phyloP scores from a whole-genome alignment of 1,284 basidiomycete species.

The Leccinum pachyderme region DNA sequence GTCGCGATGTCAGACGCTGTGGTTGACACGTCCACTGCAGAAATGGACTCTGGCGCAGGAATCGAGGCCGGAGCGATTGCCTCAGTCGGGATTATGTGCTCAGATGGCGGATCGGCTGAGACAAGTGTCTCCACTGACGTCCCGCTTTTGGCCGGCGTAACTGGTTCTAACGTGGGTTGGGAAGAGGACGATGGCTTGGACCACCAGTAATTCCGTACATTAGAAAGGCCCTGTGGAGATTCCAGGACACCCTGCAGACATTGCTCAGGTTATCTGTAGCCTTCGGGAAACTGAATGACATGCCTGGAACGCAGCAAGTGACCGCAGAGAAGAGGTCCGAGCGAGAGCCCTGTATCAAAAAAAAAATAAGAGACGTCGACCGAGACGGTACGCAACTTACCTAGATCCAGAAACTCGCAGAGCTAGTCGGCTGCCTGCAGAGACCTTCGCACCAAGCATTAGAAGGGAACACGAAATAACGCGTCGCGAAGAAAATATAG shows the following conservation, averaged over 20 bases:
- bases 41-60: slow-evolving; percentile 4
- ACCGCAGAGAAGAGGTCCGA: slow-evolving; percentile 7
- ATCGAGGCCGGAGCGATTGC: not conserved
- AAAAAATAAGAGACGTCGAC: slow-evolving; percentile 10
- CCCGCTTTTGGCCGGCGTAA: not conserved
- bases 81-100: not conserved
- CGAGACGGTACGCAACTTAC: slow-evolving; percentile 10
- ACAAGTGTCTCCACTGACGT: slow-evolving; percentile 1
- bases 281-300: slow-evolving; percentile 7
- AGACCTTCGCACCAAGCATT: slow-evolving; percentile 24
- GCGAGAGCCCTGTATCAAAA: slow-evolving; percentile 10
- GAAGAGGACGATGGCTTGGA: slow-evolving; percentile 21
- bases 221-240: slow-evolving; percentile 6
- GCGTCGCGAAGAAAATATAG: slow-evolving; percentile 8
- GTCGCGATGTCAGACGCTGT: slow-evolving; percentile 17
- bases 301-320: slow-evolving; percentile 22
- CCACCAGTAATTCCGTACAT: slow-evolving; percentile 34
- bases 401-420: slow-evolving; percentile 26
- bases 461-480: slow-evolving; percentile 1
- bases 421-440: slow-evolving; percentile 24
- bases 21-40: slow-evolving; percentile 8
- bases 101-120: not conserved
- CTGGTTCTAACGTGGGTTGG: slow-evolving; percentile 7
- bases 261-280: slow-evolving; percentile 4
- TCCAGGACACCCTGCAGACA: slow-evolving; percentile 7